Evolutionary conservation across 306 rosid genomes (phyloP), one percentile per base, ranked within the genome.

Genomic region (Chamaecrista fasciculata): DNA sequence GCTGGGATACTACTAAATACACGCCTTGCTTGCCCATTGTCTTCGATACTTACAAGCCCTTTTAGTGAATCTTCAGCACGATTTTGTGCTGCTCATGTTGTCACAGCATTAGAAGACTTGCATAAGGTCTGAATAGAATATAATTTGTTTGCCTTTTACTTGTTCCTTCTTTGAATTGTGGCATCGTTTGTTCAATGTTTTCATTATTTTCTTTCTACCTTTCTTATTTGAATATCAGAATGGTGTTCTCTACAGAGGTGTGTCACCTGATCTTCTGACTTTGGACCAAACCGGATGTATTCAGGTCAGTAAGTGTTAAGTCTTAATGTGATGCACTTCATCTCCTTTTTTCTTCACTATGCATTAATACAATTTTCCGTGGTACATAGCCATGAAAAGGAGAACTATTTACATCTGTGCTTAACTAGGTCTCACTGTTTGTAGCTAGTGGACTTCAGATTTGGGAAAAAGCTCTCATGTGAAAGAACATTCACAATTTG

Each of bases 221-320:
- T 72, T 76, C 70, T 48, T 52, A 43, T 86, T 90, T 75, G 84
- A 73, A 67, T 86, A 82, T 81, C 88, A 94, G 99, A 84, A 82
- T 73, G 91, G 85, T 78, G 80, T 94, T 80, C 96, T 94, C 77
- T 91, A 86, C 85, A 78, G 99, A 89, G 99, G 99, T 10, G 89
- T 94, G 66, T 94, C 96, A 56, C 92, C 86, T 62, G 95, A 89
- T 79, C 86, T 84, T 79, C 68, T 94, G 85, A 84, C 87, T 90
- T 80, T 94, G 80, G 88, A 91, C 78, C 95, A 84, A 75, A 76
- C 84, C 3, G 99, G 99, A 81, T 78, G 62, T 65, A 29, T 94
- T 62, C 97, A 94, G 97, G 97, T 94, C 62, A 3, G 65, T 31
- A 39, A 49, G 31, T 39, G 75, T 33, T 12, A 16, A 21, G 26